Evolutionary conservation across 2,329 filamentous ascomycete genomes (phyloP), one percentile per base, ranked within the genome.

Genomic region (Beauveria sp.): DNA sequence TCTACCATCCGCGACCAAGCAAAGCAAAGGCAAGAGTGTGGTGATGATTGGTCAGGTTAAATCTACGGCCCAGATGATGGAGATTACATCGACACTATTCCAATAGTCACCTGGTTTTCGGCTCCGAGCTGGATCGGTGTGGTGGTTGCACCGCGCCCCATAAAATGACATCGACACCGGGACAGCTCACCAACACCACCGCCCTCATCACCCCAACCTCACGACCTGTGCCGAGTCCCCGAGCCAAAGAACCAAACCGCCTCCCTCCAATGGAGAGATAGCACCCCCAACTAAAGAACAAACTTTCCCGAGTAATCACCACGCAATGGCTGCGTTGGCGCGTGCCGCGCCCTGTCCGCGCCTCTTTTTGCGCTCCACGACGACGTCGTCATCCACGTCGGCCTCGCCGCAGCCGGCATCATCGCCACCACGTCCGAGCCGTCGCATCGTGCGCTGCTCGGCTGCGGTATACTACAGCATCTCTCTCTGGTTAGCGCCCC

Each of bases 151-250:
- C 14, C 34, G 8, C 49, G 57, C 57, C 57, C 57, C 57, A 60
- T 60, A 60, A 60, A 60, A 60, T 53, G 57, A 53, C 57, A 60
- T 60, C 34, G 47, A 28, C 5, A 16, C 34, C 12, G 12, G 34
- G 2, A 16, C 34, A 26, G n/a, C 28, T 14, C 42, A 22, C 26
- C 10, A 34, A 10, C 12, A 45, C 26, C 54, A 57, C 22, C 40
- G 8, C 9, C 18, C 22, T 34, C n/a, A 18, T 26, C 6, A 24
- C 18, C 24, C n/a, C 56, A 40, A 38, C 14, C 14, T 38, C 34
- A 38, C 34, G 2, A 28, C 38, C 52, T 34, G 18, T 53, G 22
- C 47, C 43, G 5, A 34, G 10, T 34, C 30, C 30, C 10, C 34
- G 34, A 38, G 34, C 34, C 34, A 14, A 14, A 38, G 34, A 38